These are phyloP conservation scores for Laburnicola sp. DNA, from an alignment of 2,329 filamentous ascomycete species.

Conservation along the genomic window DNA sequence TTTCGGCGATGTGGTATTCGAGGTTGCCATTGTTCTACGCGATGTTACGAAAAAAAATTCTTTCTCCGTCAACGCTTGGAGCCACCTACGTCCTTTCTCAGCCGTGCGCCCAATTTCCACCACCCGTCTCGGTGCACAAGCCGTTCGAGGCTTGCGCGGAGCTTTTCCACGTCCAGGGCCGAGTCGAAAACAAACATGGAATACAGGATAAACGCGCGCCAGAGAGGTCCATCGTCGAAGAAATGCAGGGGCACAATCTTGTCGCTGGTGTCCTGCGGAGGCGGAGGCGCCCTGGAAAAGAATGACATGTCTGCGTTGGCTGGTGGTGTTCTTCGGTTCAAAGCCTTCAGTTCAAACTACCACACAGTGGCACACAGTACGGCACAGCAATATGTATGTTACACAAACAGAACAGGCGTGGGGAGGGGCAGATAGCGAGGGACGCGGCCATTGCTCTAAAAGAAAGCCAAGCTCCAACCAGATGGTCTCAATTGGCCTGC, in stretches of 20 bases:
- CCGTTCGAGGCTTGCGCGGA: conserved; percentile 2
- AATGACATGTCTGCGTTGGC: too few species aligned
- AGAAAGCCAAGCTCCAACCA: too few species aligned
- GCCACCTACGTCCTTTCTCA: conserved; percentile 5
- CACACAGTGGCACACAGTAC: too few species aligned
- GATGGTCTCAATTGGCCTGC: too few species aligned
- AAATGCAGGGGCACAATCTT: conserved; percentile 4
- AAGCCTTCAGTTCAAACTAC: too few species aligned
- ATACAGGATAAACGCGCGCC: conserved; percentile 1
- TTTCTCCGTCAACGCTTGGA: neutral
- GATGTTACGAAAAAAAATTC: neutral
- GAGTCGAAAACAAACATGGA: conserved; percentile 8
- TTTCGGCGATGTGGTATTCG: conserved; percentile 3
- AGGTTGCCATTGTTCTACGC: neutral
- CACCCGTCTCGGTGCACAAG: conserved; percentile 5
- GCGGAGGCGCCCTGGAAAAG: too few species aligned
- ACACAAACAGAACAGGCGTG: too few species aligned
- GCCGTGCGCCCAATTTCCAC: conserved; percentile 5
- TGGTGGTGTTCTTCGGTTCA: too few species aligned
- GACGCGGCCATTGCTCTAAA: too few species aligned
- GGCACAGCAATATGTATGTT: too few species aligned
- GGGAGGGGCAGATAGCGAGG: too few species aligned
- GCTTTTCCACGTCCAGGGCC: conserved; percentile 6
- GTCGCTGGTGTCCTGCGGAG: neutral
- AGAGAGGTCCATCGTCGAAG: conserved; percentile 5